phyloP scores from a whole-genome alignment of 495 filamentous ascomycete genomes.

The Podospora bellae-mahoneyi region DNA sequence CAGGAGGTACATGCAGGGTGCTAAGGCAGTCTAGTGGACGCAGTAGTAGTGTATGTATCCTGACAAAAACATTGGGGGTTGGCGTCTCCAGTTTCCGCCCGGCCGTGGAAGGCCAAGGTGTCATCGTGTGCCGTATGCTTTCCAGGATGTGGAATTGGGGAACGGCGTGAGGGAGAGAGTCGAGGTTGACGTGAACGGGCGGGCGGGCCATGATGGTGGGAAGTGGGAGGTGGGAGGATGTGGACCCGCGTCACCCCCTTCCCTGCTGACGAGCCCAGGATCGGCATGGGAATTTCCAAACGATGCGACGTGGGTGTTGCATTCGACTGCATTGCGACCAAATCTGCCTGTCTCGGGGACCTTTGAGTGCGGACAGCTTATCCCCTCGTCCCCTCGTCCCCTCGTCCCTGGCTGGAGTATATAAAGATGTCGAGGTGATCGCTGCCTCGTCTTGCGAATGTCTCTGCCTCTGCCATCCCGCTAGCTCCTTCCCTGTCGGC shows the following conservation, averaged over 20 bases:
- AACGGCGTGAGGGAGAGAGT: neutral
- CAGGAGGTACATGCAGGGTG: too few relatives aligned
- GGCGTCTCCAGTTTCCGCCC: neutral
- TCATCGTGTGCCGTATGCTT: neutral
- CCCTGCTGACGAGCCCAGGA: conserved; percentile 12
- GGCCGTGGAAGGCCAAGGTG: neutral
- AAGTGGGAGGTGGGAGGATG: neutral
- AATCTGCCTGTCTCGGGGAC: conserved; percentile 11
- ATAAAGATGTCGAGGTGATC: conserved; percentile 20
- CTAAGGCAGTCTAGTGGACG: neutral
- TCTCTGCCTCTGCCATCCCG: neutral
- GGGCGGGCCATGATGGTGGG: conserved; percentile 1
- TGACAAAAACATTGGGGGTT: too few relatives aligned
- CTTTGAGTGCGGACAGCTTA: neutral
- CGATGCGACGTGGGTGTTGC: conserved; percentile 14
- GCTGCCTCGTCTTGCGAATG: neutral
- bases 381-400: neutral
- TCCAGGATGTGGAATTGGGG: neutral
- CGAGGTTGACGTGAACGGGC: conserved; percentile 6
- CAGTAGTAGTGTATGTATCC: neutral
- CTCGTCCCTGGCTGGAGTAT: neutral
- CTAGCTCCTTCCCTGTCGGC: conserved; percentile 1
- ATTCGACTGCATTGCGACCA: conserved; percentile 12
- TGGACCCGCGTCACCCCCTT: neutral
- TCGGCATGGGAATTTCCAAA: conserved; percentile 22